A percentile compares a stretch with the other conserved stretches of the same genome.
Evolutionary conservation across 192 early-diverging fungal genomes (phyloP).

Genomic region (Thoreauomyces humboldtii): DNA sequence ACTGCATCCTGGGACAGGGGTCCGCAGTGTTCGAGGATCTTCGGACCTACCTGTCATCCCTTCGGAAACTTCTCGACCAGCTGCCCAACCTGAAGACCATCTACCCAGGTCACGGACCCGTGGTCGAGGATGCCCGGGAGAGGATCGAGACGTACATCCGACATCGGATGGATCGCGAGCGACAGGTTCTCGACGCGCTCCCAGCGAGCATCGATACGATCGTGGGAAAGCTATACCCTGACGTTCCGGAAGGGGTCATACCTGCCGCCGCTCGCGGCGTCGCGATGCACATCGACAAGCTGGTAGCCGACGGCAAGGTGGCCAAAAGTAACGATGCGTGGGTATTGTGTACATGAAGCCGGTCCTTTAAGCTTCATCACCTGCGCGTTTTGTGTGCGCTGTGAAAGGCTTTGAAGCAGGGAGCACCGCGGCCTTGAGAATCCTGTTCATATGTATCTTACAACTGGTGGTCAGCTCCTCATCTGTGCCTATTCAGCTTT

Average conservation of each 20-base stretch:
- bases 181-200: slow-evolving; percentile 52
- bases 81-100: slow-evolving; percentile 36
- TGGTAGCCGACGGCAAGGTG: neutral
- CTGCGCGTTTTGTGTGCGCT: no score
- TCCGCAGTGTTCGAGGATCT: slow-evolving; percentile 76
- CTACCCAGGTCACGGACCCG: slow-evolving; percentile 77
- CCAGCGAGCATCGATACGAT: neutral
- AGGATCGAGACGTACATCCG: slow-evolving; percentile 72
- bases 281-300: neutral
- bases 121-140: slow-evolving; percentile 59
- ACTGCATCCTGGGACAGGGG: slow-evolving; percentile 75
- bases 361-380: no score
- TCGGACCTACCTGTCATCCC: slow-evolving; percentile 64
- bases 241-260: neutral
- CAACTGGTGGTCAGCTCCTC: no score
- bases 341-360: no score
- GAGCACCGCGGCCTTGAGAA: no score
- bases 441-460: no score
- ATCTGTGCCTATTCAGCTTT: no score
- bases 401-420: no score
- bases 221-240: neutral
- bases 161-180: slow-evolving; percentile 74
- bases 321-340: neutral
- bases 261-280: slow-evolving; percentile 2
- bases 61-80: slow-evolving; percentile 47